Evolutionary conservation across 768 basidiomycete genomes (phyloP).

Genomic region (Suillus luteus): DNA sequence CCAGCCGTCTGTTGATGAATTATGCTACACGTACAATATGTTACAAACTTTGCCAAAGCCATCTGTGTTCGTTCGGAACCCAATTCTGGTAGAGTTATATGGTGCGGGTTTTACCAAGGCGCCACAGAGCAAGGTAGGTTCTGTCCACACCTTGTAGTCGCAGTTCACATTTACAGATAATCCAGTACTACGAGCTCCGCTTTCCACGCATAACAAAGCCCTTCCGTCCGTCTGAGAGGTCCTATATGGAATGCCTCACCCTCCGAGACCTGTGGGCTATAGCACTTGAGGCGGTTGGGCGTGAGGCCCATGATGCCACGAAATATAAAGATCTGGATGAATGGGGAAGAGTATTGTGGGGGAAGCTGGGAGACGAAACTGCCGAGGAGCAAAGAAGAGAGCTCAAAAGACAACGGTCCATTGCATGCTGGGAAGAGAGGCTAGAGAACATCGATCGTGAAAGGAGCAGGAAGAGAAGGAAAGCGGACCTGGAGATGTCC

Average conservation of each 20-base stretch:
- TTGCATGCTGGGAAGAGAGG: conserved; percentile 46
- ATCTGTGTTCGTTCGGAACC: conserved; percentile 54
- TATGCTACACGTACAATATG: conserved; percentile 61
- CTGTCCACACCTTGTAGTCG: background rate
- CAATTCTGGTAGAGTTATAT: conserved; percentile 70
- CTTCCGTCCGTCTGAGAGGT: conserved; percentile 59
- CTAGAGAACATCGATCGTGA: conserved; percentile 32
- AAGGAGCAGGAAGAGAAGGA: conserved; percentile 25
- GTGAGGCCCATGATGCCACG: conserved; percentile 39
- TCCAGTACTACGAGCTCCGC: conserved; percentile 79
- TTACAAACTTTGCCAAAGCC: conserved; percentile 53
- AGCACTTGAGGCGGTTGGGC: conserved; percentile 56
- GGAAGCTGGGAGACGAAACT: conserved; percentile 41
- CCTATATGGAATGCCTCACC: conserved; percentile 59
- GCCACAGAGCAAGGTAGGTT: conserved; percentile 50
- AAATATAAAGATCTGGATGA: conserved; percentile 54
- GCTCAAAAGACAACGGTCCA: conserved; percentile 41
- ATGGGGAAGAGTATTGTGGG: conserved; percentile 42
- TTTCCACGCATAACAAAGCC: conserved; percentile 81
- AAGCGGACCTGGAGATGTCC: conserved; percentile 29
- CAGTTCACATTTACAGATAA: conserved; percentile 5
- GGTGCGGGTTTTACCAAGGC: conserved; percentile 85
- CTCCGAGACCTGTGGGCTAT: conserved; percentile 53
- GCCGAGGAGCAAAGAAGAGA: conserved; percentile 23
- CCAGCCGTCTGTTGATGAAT: conserved; percentile 27